phyloP scores from a whole-genome alignment of 2,329 filamentous ascomycete species.

The Biscogniauxia marginata region DNA sequence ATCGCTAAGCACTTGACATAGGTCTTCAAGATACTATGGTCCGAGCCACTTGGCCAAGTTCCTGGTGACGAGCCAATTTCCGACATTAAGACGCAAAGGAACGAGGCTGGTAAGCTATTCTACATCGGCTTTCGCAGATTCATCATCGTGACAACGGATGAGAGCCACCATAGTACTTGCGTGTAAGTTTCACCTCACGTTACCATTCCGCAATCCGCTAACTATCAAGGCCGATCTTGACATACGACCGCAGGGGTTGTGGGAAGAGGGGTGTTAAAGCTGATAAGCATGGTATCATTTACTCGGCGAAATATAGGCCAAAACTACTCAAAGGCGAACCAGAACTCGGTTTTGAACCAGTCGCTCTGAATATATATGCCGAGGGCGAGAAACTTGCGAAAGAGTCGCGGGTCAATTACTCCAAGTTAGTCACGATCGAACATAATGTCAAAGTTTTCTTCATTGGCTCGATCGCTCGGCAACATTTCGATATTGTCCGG shows the following conservation, averaged over 20 bases:
- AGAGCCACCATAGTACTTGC: slow-evolving; percentile 55
- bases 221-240: slow-evolving; percentile 50
- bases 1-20: slow-evolving; percentile 23
- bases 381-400: slow-evolving; percentile 45
- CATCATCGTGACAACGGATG: slow-evolving; percentile 50
- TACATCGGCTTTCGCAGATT: slow-evolving; percentile 54
- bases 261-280: slow-evolving; percentile 53
- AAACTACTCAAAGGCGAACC: slow-evolving; percentile 42
- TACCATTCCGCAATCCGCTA: slow-evolving; percentile 1
- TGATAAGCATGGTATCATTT: slow-evolving; percentile 53
- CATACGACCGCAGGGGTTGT: slow-evolving; percentile 53
- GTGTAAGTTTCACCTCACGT: slow-evolving; percentile 44
- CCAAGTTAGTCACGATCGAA: slow-evolving; percentile 54
- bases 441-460: slow-evolving; percentile 59
- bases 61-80: slow-evolving; percentile 26
- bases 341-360: slow-evolving; percentile 45
- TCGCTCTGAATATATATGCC: slow-evolving; percentile 43
- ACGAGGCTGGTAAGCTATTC: slow-evolving; percentile 37
- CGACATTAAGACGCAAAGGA: slow-evolving; percentile 35
- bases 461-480: slow-evolving; percentile 45
- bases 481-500: slow-evolving; percentile 42
- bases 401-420: slow-evolving; percentile 58
- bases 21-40: slow-evolving; percentile 58
- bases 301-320: slow-evolving; percentile 36
- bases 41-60: slow-evolving; percentile 46